Evolutionary conservation across 2,329 filamentous ascomycete species (phyloP), one percentile per base, ranked within the genome.

Genomic region (Rutstroemia sp.): DNA sequence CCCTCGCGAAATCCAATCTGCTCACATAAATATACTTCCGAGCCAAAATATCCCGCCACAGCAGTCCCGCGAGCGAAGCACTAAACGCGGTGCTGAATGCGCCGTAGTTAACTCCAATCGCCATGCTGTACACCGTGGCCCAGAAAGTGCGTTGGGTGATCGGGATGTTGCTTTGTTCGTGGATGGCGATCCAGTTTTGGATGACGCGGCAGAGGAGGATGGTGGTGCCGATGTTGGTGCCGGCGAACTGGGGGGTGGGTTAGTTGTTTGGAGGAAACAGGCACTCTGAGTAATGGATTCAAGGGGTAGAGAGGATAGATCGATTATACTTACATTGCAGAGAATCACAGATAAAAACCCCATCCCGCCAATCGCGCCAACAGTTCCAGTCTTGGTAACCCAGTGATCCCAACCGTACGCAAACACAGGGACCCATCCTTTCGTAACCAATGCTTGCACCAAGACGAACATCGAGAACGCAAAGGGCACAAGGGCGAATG

Each of bases 221-320:
- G 0, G 86, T 86, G 0, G 86, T 88, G 36, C 87, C 86, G 52
- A 89, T 89, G 61, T 89, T 89, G 1, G 87, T 89, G 17, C 87
- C 87, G 0, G 87, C 84, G 62, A 89, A 89, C 84, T 89, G 59
- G 9, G 45, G 19, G 12, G 56, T 36, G 19, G 19, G 48, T 68
- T 56, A 67, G 57, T 47, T 55, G 27, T 40, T 49, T 19, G 40
- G 12, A 14, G 12, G 4, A 4, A 23, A 4, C 7, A 7, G 5
- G 6, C 6, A n/a, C 7, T 19, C 8, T 14, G 19, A 48, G 46
- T 19, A 14, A 2, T 23, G 2, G 16, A 10, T 14, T 38, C n/a
- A 30, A 23, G 27, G 48, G 44, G 34, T 9, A 34, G 9, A 34
- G 2, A 34, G 4, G 10, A 34, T 12, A 9, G 30, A 34, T 34